Percentiles rank a stretch among this genome's conserved stretches.
These are phyloP conservation scores for Phaeosphaeria sp. DNA, from an alignment of 2,329 filamentous ascomycete genomes.

Conservation along the genomic window DNA sequence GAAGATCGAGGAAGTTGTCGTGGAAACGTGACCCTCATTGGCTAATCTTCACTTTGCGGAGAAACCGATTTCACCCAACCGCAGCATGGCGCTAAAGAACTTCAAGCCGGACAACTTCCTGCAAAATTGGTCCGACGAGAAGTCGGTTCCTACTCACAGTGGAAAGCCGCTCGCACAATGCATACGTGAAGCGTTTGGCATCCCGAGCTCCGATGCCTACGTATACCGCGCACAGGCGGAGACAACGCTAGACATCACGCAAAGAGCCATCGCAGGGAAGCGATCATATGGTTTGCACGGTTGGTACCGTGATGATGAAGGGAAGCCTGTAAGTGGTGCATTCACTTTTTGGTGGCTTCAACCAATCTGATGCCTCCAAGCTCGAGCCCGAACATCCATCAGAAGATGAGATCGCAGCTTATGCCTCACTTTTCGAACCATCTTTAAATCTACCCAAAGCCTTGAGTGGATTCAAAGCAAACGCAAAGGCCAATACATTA, in stretches of 20 bases:
- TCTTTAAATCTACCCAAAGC: slow-evolving; percentile 66
- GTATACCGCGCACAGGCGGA: slow-evolving; percentile 59
- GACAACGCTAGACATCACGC: slow-evolving; percentile 59
- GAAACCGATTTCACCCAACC: background rate
- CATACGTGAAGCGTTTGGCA: slow-evolving; percentile 56
- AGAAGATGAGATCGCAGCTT: slow-evolving; percentile 66
- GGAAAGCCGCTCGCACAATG: slow-evolving; percentile 50
- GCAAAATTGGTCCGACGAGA: slow-evolving; percentile 50
- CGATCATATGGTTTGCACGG: slow-evolving; percentile 56
- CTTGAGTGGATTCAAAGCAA: slow-evolving; percentile 68
- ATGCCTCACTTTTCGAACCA: slow-evolving; percentile 71
- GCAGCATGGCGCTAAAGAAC: slow-evolving; percentile 30
- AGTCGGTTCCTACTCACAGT: slow-evolving; percentile 31
- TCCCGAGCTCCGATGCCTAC: slow-evolving; percentile 55
- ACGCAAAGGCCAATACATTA: slow-evolving; percentile 70
- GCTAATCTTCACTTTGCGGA: background rate
- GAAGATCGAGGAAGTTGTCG: background rate
- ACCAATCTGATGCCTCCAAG: slow-evolving; percentile 5
- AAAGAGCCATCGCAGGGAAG: slow-evolving; percentile 57
- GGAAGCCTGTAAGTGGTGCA: slow-evolving; percentile 39
- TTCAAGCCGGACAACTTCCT: slow-evolving; percentile 58
- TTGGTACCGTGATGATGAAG: slow-evolving; percentile 57
- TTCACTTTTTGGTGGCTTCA: background rate
- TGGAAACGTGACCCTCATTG: background rate
- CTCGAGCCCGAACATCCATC: slow-evolving; percentile 28